Percentiles rank a stretch among this genome's conserved stretches.
Conservation (phyloP, 2,329 filamentous ascomycete species). For the Samsoniella hepiali region DNA sequence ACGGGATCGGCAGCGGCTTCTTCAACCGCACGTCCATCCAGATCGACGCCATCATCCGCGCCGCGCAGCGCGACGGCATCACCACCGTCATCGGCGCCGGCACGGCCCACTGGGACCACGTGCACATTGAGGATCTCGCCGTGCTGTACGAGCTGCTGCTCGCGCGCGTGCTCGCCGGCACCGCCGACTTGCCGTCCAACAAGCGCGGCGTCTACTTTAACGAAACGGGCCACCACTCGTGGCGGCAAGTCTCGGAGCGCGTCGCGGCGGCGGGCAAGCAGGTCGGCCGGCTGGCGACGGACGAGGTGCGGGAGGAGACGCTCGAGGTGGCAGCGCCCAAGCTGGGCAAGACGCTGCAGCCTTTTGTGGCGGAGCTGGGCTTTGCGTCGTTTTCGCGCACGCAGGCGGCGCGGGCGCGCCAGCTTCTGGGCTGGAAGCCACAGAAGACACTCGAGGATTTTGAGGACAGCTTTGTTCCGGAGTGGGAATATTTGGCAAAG, state of each 20-base stretch:
- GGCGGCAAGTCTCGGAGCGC: constrained; percentile 36
- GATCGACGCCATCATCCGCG: constrained; percentile 33
- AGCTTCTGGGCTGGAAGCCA: constrained; percentile 33
- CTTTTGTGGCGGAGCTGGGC: constrained; percentile 32
- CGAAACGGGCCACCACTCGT: constrained; percentile 38
- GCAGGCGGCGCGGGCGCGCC: constrained; percentile 24
- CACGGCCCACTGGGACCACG: constrained; percentile 38
- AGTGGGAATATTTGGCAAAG: neutral
- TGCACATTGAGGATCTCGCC: constrained; percentile 44
- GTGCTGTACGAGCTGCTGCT: constrained; percentile 40
- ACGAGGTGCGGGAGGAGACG: constrained; percentile 26
- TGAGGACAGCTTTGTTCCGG: constrained; percentile 22
- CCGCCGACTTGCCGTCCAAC: constrained; percentile 31
- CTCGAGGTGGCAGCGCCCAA: constrained; percentile 29
- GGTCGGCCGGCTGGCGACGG: constrained; percentile 30
- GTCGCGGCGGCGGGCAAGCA: constrained; percentile 33
- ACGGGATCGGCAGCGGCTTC: constrained; percentile 41
- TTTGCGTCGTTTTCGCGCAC: constrained; percentile 29
- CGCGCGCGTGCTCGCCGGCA: constrained; percentile 29
- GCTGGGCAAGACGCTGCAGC: constrained; percentile 18
- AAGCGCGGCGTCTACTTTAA: constrained; percentile 42
- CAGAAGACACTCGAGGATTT: constrained; percentile 29
- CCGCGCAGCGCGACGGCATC: constrained; percentile 27
- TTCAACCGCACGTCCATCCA: constrained; percentile 41
- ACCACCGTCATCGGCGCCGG: constrained; percentile 35